A percentile compares a stretch with the other conserved stretches of the same genome.
Conservation (phyloP, 768 basidiomycete species). For the Pluteus cervinus region DNA sequence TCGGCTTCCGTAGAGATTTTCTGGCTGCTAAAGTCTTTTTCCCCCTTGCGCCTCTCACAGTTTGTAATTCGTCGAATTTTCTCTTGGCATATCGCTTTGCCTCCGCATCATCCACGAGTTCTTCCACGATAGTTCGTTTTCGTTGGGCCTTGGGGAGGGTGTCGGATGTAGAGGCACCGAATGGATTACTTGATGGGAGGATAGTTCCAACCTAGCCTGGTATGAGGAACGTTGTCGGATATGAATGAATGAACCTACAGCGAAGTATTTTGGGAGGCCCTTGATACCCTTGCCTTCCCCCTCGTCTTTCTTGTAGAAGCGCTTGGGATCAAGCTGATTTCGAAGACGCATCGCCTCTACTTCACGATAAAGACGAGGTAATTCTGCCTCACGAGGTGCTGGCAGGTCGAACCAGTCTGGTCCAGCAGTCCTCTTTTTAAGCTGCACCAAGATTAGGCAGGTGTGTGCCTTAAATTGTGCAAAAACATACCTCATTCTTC, state of each 20-base stretch:
- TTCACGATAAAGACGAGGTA: constrained; percentile 76
- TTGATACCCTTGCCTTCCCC: constrained; percentile 83
- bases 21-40: constrained; percentile 63
- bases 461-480: neutral
- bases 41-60: constrained; percentile 60
- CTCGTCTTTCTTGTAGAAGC: constrained; percentile 84
- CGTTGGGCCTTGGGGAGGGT: constrained; percentile 66
- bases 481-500: constrained; percentile 53
- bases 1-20: constrained; percentile 54
- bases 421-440: constrained; percentile 69
- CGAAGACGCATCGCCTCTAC: constrained; percentile 82
- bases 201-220: constrained; percentile 69
- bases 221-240: constrained; percentile 8
- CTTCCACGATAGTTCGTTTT: constrained; percentile 83
- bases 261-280: constrained; percentile 83
- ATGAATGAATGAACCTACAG: constrained; percentile 43
- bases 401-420: constrained; percentile 87
- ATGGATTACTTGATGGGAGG: constrained; percentile 62
- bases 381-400: constrained; percentile 71
- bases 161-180: constrained; percentile 61
- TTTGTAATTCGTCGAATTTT: constrained; percentile 80
- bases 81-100: constrained; percentile 84
- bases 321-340: constrained; percentile 88
- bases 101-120: constrained; percentile 84
- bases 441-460: constrained; percentile 32